Evolutionary conservation across 768 basidiomycete species (phyloP).

Genomic region (Phlegmacium glaucopus): DNA sequence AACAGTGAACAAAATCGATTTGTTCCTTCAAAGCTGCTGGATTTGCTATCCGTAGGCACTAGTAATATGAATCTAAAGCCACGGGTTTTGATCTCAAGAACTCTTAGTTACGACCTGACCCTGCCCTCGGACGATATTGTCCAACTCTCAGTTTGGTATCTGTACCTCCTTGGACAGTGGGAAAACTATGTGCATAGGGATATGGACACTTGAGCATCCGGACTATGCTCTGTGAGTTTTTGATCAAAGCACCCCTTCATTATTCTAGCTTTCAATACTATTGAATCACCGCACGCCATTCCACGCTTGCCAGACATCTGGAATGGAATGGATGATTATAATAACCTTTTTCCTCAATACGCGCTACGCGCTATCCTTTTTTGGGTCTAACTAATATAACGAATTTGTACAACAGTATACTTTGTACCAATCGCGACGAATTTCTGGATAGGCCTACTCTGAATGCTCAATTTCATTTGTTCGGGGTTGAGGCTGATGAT

Average conservation of each 20-base stretch:
- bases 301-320: too few relatives aligned
- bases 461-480: slow-evolving; percentile 66
- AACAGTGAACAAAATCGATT: slow-evolving; percentile 6
- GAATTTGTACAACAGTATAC: slow-evolving; percentile 48
- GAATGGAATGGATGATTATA: too few relatives aligned
- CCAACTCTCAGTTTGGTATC: slow-evolving; percentile 12
- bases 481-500: slow-evolving; percentile 34
- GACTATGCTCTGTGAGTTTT: slow-evolving; percentile 72
- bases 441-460: slow-evolving; percentile 62
- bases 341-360: too few relatives aligned
- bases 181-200: slow-evolving; percentile 69
- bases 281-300: slow-evolving; percentile 2
- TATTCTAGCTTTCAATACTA: too few relatives aligned
- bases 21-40: neutral
- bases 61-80: slow-evolving; percentile 24
- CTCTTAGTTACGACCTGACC: slow-evolving; percentile 5
- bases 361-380: too few relatives aligned
- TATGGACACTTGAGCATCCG: slow-evolving; percentile 74
- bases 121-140: slow-evolving; percentile 20
- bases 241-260: slow-evolving; percentile 10
- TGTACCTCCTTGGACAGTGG: slow-evolving; percentile 4
- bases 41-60: too few relatives aligned
- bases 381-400: too few relatives aligned
- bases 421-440: slow-evolving; percentile 80
- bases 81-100: slow-evolving; percentile 21